Evolutionary conservation across 306 rosid species (phyloP).

Genomic region (Sindora glabra): DNA sequence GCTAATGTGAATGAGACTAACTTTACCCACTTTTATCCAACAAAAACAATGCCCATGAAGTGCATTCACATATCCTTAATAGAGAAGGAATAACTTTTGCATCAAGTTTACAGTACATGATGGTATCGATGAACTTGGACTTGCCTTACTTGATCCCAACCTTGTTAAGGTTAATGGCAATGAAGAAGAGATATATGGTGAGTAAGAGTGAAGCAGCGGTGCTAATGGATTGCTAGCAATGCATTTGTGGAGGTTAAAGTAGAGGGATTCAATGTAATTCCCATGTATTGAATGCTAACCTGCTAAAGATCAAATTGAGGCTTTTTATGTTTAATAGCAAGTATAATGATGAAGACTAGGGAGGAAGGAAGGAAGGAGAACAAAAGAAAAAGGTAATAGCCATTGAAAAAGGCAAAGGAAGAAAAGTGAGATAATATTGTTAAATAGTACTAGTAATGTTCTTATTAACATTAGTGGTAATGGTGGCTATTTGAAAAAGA

Average conservation of each 20-base stretch:
- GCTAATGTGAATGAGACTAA: too few relatives aligned
- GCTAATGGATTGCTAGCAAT: not conserved
- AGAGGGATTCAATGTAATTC: conserved; percentile 41
- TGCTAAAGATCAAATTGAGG: conserved; percentile 93
- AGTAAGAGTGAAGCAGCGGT: conserved; percentile 65
- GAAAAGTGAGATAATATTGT: conserved; percentile 35
- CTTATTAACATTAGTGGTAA: not conserved
- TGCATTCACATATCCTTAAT: too few relatives aligned
- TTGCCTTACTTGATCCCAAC: conserved; percentile 92
- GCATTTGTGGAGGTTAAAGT: conserved; percentile 2
- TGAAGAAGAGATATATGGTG: conserved; percentile 57
- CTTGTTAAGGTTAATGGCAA: conserved; percentile 80
- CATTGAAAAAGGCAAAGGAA: conserved; percentile 65
- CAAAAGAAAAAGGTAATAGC: conserved; percentile 84
- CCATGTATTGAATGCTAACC: conserved; percentile 81
- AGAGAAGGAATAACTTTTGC: too few relatives aligned
- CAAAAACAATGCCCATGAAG: too few relatives aligned
- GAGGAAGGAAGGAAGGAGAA: conserved; percentile 83
- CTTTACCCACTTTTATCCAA: too few relatives aligned
- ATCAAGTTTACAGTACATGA: too few relatives aligned
- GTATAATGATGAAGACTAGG: conserved; percentile 55
- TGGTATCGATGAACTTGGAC: conserved; percentile 77
- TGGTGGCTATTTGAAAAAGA: not conserved
- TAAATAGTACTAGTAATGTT: conserved; percentile 26
- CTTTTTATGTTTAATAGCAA: conserved; percentile 83